Percentiles rank a stretch among this genome's conserved stretches.
Evolutionary conservation across 2,329 filamentous ascomycete genomes (phyloP).

Genomic region (Fusarium sp.): DNA sequence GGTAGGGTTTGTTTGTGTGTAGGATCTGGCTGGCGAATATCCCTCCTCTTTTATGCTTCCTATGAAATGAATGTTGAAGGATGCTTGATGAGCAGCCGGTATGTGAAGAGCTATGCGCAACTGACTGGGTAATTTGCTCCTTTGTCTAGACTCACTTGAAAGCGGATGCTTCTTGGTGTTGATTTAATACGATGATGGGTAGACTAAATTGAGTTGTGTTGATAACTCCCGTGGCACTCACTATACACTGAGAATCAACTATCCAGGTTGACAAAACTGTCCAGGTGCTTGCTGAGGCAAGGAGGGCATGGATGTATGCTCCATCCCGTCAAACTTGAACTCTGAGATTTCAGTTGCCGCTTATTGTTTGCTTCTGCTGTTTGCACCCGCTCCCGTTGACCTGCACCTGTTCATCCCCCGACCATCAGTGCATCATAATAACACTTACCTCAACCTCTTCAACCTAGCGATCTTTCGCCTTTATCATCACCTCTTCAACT

Average conservation of each 20-base stretch:
- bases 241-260: background rate
- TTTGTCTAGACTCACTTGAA: background rate
- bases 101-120: background rate
- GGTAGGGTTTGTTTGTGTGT: slow-evolving; percentile 12
- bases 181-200: background rate
- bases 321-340: background rate
- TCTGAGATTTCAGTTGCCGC: too few species aligned
- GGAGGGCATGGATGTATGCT: background rate
- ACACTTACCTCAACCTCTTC: background rate
- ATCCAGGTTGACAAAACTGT: background rate
- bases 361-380: slow-evolving; percentile 14
- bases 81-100: background rate
- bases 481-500: background rate
- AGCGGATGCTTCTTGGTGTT: background rate
- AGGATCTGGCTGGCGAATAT: slow-evolving; percentile 28
- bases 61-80: slow-evolving; percentile 11
- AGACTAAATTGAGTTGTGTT: background rate
- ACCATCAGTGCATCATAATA: slow-evolving; percentile 5
- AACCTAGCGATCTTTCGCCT: background rate
- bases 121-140: background rate
- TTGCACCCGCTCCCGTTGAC: slow-evolving; percentile 17
- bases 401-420: background rate
- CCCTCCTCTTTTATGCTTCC: slow-evolving; percentile 34
- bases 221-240: background rate
- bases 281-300: background rate